phyloP scores from a whole-genome alignment of 1,284 basidiomycete genomes.

The Tylopilus sp. region DNA sequence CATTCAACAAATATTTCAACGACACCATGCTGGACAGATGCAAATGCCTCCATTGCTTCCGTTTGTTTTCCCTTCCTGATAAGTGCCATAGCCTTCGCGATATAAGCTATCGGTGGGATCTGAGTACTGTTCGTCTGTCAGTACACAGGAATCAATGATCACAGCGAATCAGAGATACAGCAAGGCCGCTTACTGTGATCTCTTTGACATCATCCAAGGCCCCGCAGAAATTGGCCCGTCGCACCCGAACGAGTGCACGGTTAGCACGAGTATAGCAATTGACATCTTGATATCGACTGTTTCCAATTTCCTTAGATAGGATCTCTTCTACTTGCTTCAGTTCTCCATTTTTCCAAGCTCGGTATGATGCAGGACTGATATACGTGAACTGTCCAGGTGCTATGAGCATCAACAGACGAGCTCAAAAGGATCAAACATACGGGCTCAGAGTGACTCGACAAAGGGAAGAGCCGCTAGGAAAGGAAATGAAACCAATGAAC shows the following conservation, averaged over 20 bases:
- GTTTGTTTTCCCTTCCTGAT: neutral
- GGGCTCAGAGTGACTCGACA: neutral
- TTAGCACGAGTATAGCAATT: neutral
- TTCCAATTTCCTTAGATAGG: constrained; percentile 1
- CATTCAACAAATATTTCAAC: neutral
- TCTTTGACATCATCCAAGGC: neutral
- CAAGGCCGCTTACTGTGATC: neutral
- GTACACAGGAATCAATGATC: neutral
- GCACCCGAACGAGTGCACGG: constrained; percentile 2
- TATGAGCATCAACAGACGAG: neutral
- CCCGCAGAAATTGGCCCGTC: neutral
- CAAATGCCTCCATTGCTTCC: neutral
- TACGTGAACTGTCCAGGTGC: neutral
- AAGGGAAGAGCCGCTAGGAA: neutral
- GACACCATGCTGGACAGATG: neutral
- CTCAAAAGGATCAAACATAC: neutral
- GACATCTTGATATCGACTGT: neutral
- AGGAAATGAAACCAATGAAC: neutral
- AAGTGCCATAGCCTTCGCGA: neutral
- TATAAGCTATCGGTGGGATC: neutral
- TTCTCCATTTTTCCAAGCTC: neutral
- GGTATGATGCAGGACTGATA: neutral
- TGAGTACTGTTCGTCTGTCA: neutral
- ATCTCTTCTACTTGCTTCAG: neutral
- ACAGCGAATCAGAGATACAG: neutral